phyloP scores from a whole-genome alignment of 2,329 filamentous ascomycete species.

The Coniochaeta hoffmannii region DNA sequence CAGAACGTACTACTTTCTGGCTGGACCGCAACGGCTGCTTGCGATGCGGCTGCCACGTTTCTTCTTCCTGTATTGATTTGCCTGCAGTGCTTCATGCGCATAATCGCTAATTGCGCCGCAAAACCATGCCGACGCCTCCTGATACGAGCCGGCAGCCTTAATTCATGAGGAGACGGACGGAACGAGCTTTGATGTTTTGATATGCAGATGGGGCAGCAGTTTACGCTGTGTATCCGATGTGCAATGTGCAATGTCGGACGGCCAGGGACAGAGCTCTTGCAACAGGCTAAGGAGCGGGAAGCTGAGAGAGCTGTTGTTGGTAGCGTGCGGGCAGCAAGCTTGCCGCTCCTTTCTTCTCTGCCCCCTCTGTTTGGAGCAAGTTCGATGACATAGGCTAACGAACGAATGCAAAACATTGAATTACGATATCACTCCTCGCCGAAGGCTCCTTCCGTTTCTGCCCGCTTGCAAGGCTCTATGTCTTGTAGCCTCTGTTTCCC shows the following conservation, averaged over 20 bases:
- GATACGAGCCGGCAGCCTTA: slow-evolving; percentile 2
- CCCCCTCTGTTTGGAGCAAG: not conserved
- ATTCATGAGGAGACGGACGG: slow-evolving; percentile 15
- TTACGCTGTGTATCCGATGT: too few species aligned
- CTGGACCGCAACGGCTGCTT: not conserved
- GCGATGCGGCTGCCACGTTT: slow-evolving; percentile 10
- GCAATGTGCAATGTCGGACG: slow-evolving; percentile 5
- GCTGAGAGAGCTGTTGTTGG: not conserved
- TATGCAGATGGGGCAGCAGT: slow-evolving; percentile 5
- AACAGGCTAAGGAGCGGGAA: not conserved
- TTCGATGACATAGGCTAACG: not conserved
- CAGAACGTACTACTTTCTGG: not conserved
- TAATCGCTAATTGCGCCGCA: not conserved
- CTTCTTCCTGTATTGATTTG: slow-evolving; percentile 16
- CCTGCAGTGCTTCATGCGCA: slow-evolving; percentile 3
- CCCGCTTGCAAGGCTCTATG: not conserved
- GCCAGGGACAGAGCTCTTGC: too few species aligned
- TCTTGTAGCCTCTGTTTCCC: not conserved
- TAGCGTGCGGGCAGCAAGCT: too few species aligned
- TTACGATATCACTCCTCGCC: not conserved
- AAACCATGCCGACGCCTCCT: not conserved
- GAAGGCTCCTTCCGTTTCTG: not conserved
- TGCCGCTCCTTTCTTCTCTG: too few species aligned
- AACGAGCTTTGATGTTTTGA: slow-evolving; percentile 11
- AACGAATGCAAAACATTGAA: not conserved